Percentiles rank a stretch among this genome's conserved stretches.
Conservation (phyloP, 2,329 filamentous ascomycete genomes). For the Dactylellina drechsleri region DNA sequence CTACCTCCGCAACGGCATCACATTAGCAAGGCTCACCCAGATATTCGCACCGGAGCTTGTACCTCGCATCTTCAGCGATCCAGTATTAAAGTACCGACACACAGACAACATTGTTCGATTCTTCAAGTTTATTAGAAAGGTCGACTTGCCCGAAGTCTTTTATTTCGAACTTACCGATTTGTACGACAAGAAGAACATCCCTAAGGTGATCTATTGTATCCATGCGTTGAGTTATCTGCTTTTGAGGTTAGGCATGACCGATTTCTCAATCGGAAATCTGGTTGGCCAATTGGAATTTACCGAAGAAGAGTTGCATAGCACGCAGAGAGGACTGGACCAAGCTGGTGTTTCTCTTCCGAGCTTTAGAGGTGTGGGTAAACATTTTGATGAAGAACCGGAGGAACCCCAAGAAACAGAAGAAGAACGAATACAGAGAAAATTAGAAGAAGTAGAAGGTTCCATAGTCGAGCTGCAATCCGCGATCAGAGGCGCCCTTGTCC, state of each 20-base stretch:
- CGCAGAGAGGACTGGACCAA: slow-evolving; percentile 96
- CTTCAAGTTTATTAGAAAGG: slow-evolving; percentile 90
- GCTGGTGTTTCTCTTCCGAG: slow-evolving; percentile 95
- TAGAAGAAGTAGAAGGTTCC: slow-evolving; percentile 77
- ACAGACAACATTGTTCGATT: slow-evolving; percentile 98
- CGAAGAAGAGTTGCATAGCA: slow-evolving; percentile 95
- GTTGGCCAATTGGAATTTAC: slow-evolving; percentile 97
- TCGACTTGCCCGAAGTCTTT: slow-evolving; percentile 92
- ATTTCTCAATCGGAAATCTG: slow-evolving; percentile 95
- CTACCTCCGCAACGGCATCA: slow-evolving; percentile 89
- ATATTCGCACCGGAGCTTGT: slow-evolving; percentile 80
- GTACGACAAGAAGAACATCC: slow-evolving; percentile 99
- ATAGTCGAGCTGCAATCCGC: slow-evolving; percentile 88
- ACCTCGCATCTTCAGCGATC: slow-evolving; percentile 83
- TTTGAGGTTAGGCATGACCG: slow-evolving; percentile 91
- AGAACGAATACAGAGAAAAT: slow-evolving; percentile 82
- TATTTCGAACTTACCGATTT: slow-evolving; percentile 96
- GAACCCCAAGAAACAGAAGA: slow-evolving; percentile 85
- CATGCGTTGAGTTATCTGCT: slow-evolving; percentile 98
- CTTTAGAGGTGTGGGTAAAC: slow-evolving; percentile 96
- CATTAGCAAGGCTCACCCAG: slow-evolving; percentile 91
- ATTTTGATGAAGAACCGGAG: slow-evolving; percentile 81
- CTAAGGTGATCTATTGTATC: slow-evolving; percentile 98
- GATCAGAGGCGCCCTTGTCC: slow-evolving; percentile 79
- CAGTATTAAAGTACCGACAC: slow-evolving; percentile 89